Evolutionary conservation across 345 rosid genomes (phyloP).

Genomic region (Eucalyptus curtisii): DNA sequence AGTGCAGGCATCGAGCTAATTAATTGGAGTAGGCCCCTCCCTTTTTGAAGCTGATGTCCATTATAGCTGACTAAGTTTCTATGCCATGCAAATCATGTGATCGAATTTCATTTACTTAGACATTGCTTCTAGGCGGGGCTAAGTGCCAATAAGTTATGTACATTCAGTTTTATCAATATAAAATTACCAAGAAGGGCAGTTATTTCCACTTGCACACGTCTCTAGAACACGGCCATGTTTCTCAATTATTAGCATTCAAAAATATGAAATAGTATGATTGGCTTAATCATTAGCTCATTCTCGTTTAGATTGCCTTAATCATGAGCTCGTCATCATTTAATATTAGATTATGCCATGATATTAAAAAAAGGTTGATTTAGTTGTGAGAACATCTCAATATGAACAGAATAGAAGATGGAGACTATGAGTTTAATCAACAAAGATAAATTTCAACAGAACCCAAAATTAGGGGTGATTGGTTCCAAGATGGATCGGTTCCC

Average conservation of each 20-base stretch:
- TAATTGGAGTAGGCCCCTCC: not conserved
- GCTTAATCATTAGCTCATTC: not conserved
- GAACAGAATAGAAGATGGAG: not conserved
- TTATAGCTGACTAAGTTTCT: not conserved
- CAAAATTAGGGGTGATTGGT: not conserved
- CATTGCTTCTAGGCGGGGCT: not conserved
- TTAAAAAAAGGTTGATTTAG: not conserved
- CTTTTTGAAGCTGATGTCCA: not conserved
- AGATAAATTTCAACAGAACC: not conserved
- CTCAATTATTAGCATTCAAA: not conserved
- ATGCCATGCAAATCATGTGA: not conserved
- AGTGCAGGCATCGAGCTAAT: not conserved
- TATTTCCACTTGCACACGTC: not conserved
- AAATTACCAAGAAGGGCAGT: not conserved
- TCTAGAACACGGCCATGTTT: not conserved
- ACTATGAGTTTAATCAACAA: not conserved
- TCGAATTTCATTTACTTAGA: not conserved
- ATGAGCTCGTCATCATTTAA: not conserved
- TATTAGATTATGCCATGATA: not conserved
- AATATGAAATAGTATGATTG: not conserved
- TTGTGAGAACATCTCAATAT: not conserved
- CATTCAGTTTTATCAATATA: not conserved
- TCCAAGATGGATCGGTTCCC: not conserved
- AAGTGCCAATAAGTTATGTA: not conserved
- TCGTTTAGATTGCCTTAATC: not conserved